These are phyloP conservation scores for Diaporthe ampelina DNA, from an alignment of 2,329 filamentous ascomycete genomes.

Conservation along the genomic window DNA sequence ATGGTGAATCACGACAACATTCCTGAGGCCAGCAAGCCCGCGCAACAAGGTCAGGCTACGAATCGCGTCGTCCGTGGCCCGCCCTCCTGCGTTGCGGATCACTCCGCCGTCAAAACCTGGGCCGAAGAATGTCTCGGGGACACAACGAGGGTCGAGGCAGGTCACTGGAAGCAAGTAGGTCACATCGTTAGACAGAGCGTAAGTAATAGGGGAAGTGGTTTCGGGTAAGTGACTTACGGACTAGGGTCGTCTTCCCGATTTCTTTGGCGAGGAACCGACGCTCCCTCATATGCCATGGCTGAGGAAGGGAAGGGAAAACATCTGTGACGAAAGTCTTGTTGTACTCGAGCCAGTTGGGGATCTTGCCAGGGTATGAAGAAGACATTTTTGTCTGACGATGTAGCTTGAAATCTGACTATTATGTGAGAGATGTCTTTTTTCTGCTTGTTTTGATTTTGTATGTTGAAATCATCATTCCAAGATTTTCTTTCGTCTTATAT, in stretches of 20 bases:
- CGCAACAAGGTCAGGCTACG: constrained; percentile 28
- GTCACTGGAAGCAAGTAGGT: constrained; percentile 11
- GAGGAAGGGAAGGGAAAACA: constrained; percentile 19
- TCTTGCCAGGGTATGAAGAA: constrained; percentile 2
- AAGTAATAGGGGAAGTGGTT: neutral
- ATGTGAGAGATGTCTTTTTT: too few relatives aligned
- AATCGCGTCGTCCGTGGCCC: constrained; percentile 36
- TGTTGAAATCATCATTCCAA: neutral
- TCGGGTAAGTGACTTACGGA: constrained; percentile 6
- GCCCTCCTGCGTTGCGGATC: constrained; percentile 37
- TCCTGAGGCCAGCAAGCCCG: constrained; percentile 28
- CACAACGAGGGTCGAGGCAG: constrained; percentile 36
- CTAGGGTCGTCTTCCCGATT: constrained; percentile 19
- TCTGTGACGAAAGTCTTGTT: constrained; percentile 34
- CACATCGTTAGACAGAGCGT: neutral
- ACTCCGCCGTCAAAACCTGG: constrained; percentile 25
- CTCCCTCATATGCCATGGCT: constrained; percentile 36
- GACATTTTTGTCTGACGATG: constrained; percentile 7
- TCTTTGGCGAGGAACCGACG: constrained; percentile 19
- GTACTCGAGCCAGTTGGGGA: constrained; percentile 35
- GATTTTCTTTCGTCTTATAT: neutral
- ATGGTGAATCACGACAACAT: constrained; percentile 31
- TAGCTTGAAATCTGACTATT: neutral
- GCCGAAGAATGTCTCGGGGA: constrained; percentile 39
- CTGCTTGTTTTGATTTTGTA: neutral